Conservation (phyloP, 1,284 basidiomycete species). For the Ustilago sp. region DNA sequence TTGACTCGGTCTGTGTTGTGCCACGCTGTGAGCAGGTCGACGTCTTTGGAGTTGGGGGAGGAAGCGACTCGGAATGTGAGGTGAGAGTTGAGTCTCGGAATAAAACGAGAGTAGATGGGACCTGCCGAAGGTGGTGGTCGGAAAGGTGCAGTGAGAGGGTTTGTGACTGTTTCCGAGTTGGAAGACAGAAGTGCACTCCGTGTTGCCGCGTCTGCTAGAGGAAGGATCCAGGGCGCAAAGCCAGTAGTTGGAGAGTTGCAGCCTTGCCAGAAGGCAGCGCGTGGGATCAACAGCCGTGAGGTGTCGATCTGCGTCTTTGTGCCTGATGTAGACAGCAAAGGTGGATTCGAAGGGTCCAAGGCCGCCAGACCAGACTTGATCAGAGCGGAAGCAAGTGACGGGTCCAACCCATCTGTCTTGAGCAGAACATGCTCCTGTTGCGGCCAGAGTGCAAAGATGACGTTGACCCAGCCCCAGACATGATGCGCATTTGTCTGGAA, state of each 20-base stretch:
- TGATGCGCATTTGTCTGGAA: conserved; percentile 12
- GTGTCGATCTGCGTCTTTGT: conserved; percentile 23
- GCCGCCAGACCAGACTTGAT: conserved; percentile 38
- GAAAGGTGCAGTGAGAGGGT: conserved; percentile 26
- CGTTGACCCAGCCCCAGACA: conserved; percentile 51
- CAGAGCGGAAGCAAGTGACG: conserved; percentile 17
- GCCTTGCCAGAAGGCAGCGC: conserved; percentile 64
- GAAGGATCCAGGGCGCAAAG: conserved; percentile 47
- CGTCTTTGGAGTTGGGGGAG: conserved; percentile 45
- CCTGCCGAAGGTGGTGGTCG: conserved; percentile 21
- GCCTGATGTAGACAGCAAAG: conserved; percentile 1
- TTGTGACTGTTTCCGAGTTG: conserved; percentile 19
- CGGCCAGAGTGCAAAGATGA: conserved; percentile 57
- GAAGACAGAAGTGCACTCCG: conserved; percentile 26
- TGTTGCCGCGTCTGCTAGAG: conserved; percentile 27
- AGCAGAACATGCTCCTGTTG: conserved; percentile 47
- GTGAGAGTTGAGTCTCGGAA: conserved; percentile 55
- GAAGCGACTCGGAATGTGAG: conserved; percentile 60
- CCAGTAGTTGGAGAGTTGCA: conserved; percentile 30
- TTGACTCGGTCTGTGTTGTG: conserved; percentile 64
- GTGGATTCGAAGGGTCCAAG: conserved; percentile 39
- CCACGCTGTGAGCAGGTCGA: conserved; percentile 61
- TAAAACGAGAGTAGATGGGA: conserved; percentile 61
- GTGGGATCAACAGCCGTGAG: conserved; percentile 36
- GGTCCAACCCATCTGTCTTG: conserved; percentile 10